Base-by-base conservation (phyloP, 2,329 filamentous ascomycete species). In the Epichloe bromicola region DNA sequence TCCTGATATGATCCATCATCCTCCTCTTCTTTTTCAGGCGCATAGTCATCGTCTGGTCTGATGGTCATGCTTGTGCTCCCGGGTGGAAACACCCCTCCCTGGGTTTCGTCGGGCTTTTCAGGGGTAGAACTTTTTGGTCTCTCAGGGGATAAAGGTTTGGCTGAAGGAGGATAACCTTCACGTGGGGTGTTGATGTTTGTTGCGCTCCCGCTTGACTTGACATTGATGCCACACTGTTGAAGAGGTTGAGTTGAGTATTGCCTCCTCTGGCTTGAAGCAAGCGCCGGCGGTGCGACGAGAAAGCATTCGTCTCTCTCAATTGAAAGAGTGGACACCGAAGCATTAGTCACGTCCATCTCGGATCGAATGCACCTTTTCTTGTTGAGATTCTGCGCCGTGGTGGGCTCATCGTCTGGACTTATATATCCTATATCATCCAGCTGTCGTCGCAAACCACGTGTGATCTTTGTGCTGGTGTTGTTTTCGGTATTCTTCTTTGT, bases 121-220 rank as follows among this genome's bases (percentile, higher is more conserved):
- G 23, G 12, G 3, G 20, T 19, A 50, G 34, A 39, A 23, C 37
- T 34, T 14, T 23, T 15, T 40, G 33, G 42, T 26, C 19, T 43
- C 39, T 42, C 36, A 11, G 40, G 19, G 17, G 34, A 47, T 8
- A 8, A n/a, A 12, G n/a, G 6, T n/a, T 49, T 47, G 6, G 23
- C 3, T 5, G 20, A 37, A 15, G 12, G 19, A 5, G 4, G n/a
- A 5, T 11, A 14, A 12, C 23, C 38, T 12, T 50, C 41, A 26
- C 64, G 58, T 12, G 61, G 65, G 2, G 65, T 67, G 47, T 68
- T 68, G 38, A 66, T 38, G 45, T 67, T 68, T n/a, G 66, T 68
- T 20, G 54, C 60, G 11, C 61, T 58, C 23, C 65, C 63, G 46
- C 65, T 68, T 11, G 64, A 68, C 10, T 51, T 55, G 33, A 60